A percentile compares a stretch with the other conserved stretches of the same genome.
phyloP scores from a whole-genome alignment of 805 yeast species.

The Candida takata region DNA sequence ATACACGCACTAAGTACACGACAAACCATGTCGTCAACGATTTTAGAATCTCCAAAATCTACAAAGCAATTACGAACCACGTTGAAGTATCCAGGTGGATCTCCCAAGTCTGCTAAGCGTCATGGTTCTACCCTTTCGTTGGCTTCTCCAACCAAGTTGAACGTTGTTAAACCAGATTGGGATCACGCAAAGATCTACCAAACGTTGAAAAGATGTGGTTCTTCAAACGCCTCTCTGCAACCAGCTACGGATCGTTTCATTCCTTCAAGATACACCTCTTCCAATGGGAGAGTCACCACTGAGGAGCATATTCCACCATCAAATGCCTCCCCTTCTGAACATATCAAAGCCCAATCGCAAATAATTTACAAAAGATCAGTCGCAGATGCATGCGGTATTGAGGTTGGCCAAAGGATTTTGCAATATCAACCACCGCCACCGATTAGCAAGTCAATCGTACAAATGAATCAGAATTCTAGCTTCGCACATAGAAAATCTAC shows the following conservation, averaged over 20 bases:
- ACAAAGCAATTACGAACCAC: slow-evolving; percentile 8
- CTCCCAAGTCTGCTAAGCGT: slow-evolving; percentile 12
- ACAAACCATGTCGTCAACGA: slow-evolving; percentile 8
- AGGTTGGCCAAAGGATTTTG: slow-evolving; percentile 72
- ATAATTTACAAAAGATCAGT: slow-evolving; percentile 66
- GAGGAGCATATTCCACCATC: slow-evolving; percentile 36
- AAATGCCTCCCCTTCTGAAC: slow-evolving; percentile 39
- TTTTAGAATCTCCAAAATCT: slow-evolving; percentile 17
- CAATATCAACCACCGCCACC: slow-evolving; percentile 89
- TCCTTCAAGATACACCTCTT: slow-evolving; percentile 46
- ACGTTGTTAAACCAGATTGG: slow-evolving; percentile 36
- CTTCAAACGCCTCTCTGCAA: slow-evolving; percentile 12
- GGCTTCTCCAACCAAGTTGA: slow-evolving; percentile 41
- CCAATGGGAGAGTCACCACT: slow-evolving; percentile 37
- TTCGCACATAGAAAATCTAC: slow-evolving; percentile 28
- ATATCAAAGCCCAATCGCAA: slow-evolving; percentile 35
- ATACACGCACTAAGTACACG: too few species aligned
- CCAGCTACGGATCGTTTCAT: slow-evolving; percentile 50
- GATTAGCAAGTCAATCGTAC: slow-evolving; percentile 25
- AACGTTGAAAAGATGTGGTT: slow-evolving; percentile 15
- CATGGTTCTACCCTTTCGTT: slow-evolving; percentile 31
- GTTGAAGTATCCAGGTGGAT: slow-evolving; percentile 5
- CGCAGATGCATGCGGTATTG: slow-evolving; percentile 91
- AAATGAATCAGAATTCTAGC: slow-evolving; percentile 19
- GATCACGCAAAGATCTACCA: slow-evolving; percentile 18